A percentile compares a stretch with the other conserved stretches of the same genome.
These are phyloP conservation scores for Stereum hirsutum DNA, from an alignment of 1,284 basidiomycete species.

Conservation along the genomic window DNA sequence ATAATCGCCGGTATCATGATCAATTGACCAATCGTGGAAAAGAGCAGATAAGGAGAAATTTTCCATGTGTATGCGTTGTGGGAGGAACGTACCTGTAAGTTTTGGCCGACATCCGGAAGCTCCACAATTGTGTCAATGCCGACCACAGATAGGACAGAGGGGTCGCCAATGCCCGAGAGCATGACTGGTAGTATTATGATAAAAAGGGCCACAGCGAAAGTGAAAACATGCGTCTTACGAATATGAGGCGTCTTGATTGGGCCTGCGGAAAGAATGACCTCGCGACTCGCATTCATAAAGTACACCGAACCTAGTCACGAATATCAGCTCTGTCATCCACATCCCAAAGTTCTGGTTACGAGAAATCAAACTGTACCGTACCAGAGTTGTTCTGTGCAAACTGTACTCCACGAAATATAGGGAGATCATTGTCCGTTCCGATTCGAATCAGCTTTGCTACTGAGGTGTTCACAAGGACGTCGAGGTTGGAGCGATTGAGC, in stretches of 20 bases:
- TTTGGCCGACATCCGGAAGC: slow-evolving; percentile 32
- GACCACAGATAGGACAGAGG: slow-evolving; percentile 15
- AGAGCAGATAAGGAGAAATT: no score
- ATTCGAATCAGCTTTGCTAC: slow-evolving; percentile 12
- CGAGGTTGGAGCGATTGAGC: slow-evolving; percentile 20
- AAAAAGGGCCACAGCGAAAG: background rate
- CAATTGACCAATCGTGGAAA: no score
- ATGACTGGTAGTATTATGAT: slow-evolving; percentile 5
- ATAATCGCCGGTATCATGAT: no score
- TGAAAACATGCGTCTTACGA: background rate
- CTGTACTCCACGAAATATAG: slow-evolving; percentile 5
- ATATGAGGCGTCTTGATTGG: slow-evolving; percentile 13
- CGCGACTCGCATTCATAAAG: slow-evolving; percentile 3
- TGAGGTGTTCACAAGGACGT: slow-evolving; percentile 22
- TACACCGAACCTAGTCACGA: slow-evolving; percentile 1
- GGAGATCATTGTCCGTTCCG: background rate
- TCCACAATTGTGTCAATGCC: slow-evolving; percentile 21
- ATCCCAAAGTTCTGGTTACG: no score
- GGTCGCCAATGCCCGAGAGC: slow-evolving; percentile 32
- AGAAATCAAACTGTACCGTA: no score
- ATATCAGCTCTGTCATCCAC: no score
- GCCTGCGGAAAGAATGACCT: slow-evolving; percentile 14
- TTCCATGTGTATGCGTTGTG: no score
- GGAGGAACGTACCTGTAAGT: slow-evolving; percentile 26
- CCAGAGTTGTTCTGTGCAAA: slow-evolving; percentile 1